Evolutionary conservation across 352 stramenopile genomes (phyloP), one percentile per base, ranked within the genome.

Genomic region (Globisporangium radiosum): DNA sequence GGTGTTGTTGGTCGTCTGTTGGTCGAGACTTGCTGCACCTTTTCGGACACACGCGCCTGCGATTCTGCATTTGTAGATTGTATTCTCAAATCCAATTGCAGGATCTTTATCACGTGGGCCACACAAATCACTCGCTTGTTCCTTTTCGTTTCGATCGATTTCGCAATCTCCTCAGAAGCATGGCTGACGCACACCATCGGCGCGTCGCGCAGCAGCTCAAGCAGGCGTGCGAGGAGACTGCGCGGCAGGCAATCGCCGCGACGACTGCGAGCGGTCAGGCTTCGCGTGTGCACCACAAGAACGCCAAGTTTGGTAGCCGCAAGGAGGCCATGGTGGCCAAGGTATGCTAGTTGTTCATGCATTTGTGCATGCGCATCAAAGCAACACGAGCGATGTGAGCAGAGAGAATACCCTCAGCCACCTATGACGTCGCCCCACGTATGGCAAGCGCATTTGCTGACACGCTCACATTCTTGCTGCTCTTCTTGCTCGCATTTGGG

Each of bases 271-370:
- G 75, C 6, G 85, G 85, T 4, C 81, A 94, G 59, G 85, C 85
- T 1, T 76, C 71, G 52, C 78, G 72, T 43, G 76, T 94, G 56
- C 83, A 94, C 64, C 81, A 90, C 75, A 94, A 92, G 59, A 91
- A 91, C 59, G 73, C 76, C 69, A 92, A 94, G 59, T 94, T 92
- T 59, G 72, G 71, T 40, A 91, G 77, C 50, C 75, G 78, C 36
- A 90, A 90, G 70, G 81, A 94, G 48, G 85, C 83, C 53, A 90
- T 85, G 82, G 80, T 71, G 49, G 82, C 82, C 66, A 92, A 90
- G 72, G 79, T 78, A 57, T 48, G 63, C 25, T 33, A 33, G 25
- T 33, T 1, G 25, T 33, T 33, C 25, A 33, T 33, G 25, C 19
- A 11, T 8, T 48, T 48, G 43, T 6, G 59, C 4, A 43, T 42